Base-by-base conservation (phyloP, 2,329 filamentous ascomycete genomes). In the Microsporum ferrugineum region DNA sequence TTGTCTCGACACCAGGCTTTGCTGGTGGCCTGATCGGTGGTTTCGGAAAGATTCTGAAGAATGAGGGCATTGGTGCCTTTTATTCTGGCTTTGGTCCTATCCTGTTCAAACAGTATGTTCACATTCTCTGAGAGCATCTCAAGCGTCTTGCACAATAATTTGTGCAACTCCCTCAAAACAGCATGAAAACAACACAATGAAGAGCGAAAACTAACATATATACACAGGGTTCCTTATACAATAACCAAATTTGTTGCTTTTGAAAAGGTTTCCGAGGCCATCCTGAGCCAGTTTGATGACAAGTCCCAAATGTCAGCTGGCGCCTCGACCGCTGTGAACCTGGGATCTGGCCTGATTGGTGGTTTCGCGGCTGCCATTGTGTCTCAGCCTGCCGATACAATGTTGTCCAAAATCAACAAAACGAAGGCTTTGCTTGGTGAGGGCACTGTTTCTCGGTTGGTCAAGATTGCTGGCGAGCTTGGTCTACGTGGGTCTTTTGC, bases 371-470 rank as follows among this genome's bases (percentile, higher is more conserved):
- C 89, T 70, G 89, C 89, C 73, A 75, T 92, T 70, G 83, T 95
- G 74, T 95, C 89, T 66, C 89, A 95, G 81, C 89, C 89, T 70
- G 89, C 89, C 75, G 89, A 95, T 77, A 95, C 89, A 73, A 95
- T 95, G 89, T 86, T 95, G 66, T 88, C 84, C 79, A 92, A 92
- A 84, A 94, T 95, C 83, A 95, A 95, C 87, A 94, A 94, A 87
- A 89, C 88, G 78, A 86, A 89, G 81, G 89, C 88, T 78, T 80
- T 85, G 64, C 89, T 89, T 67, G 89, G 89, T 81, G 88, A 95
- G 81, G 85, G 89, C 72, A 94, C 88, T 70, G 83, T 83, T 73
- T 82, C 80, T 76, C 87, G 89, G 77, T 79, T 95, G 72, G 81
- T 92, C 81, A 94, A 94, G 86, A 95, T 95, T 72, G 88, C 79